Evolutionary conservation across 2,329 filamentous ascomycete species (phyloP), one percentile per base, ranked within the genome.

Genomic region (Bipolaris bicolor): DNA sequence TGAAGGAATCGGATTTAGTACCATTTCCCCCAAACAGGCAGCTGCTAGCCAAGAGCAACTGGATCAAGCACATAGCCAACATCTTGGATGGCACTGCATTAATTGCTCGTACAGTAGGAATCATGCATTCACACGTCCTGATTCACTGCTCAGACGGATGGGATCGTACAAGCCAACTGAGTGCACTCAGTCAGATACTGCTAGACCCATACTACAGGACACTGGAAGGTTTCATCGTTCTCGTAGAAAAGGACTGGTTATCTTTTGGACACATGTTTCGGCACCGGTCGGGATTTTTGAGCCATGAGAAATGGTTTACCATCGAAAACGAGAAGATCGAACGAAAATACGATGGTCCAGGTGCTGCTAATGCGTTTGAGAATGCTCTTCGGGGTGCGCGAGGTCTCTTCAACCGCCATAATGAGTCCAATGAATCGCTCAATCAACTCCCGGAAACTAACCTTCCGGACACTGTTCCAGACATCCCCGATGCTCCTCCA

Each of bases 101-200:
- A 55, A 96, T 98, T 66, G 90, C 93, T 29, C 85, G 90, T 31
- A 91, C 95, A 68, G 88, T 99, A 33, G 95, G 92, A 29, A 88
- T 98, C 56, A 90, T 92, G 64, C 94, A 97, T 71, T 97, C 93
- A 1, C 92, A 99, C 74, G 94, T 96, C 10, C 81, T 99, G 44
- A 97, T 99, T 47, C 95, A 99, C 77, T 99, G 95, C 77, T 98
- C 95, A 2, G 95, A 99, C 77, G 95, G 95, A 3, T 99, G 95
- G 95, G 95, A 99, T 77, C 89, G 95, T 49, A 99, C 95, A 7
- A 94, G 92, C 69, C 95, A 99, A 78, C 84, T 99, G 49, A 96
- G 93, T 69, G 92, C 93, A 4, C 79, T 99, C 55, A 89, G 92
- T 54, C 93, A 99, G 78, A 84, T 99, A 37, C 94, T 97, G 81